Evolutionary conservation across 2,329 filamentous ascomycete species (phyloP).

Genomic region (Trichoderma simmonsii): DNA sequence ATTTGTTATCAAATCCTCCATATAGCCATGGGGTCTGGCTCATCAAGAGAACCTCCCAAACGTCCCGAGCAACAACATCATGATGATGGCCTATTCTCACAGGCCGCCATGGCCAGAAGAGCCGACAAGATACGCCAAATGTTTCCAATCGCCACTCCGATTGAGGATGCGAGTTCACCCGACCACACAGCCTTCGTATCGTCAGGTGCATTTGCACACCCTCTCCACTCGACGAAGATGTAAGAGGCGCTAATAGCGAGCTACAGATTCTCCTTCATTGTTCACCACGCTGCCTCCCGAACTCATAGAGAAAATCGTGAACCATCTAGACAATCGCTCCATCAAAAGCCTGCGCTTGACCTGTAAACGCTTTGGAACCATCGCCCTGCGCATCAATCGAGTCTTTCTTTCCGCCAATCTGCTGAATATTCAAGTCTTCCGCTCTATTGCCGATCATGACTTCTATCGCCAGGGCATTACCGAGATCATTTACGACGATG

Average conservation of each 20-base stretch:
- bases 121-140: background rate
- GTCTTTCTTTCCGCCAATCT: background rate
- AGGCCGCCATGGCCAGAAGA: background rate
- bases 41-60: background rate
- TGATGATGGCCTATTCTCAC: background rate
- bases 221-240: background rate
- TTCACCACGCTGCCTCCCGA: background rate
- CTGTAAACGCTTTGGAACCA: background rate
- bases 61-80: background rate
- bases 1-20: background rate
- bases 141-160: background rate
- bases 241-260: background rate
- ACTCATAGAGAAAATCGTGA: background rate
- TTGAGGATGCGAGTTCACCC: background rate
- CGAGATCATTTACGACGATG: background rate
- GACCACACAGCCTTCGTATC: background rate
- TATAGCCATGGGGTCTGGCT: background rate
- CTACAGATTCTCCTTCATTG: background rate
- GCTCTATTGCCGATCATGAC: background rate
- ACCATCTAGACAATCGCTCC: background rate
- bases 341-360: background rate
- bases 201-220: background rate
- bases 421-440: background rate
- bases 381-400: background rate
- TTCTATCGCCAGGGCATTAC: background rate